Evolutionary conservation across 2,329 filamentous ascomycete genomes (phyloP).

Genomic region (Pseudocercospora fijiensis): DNA sequence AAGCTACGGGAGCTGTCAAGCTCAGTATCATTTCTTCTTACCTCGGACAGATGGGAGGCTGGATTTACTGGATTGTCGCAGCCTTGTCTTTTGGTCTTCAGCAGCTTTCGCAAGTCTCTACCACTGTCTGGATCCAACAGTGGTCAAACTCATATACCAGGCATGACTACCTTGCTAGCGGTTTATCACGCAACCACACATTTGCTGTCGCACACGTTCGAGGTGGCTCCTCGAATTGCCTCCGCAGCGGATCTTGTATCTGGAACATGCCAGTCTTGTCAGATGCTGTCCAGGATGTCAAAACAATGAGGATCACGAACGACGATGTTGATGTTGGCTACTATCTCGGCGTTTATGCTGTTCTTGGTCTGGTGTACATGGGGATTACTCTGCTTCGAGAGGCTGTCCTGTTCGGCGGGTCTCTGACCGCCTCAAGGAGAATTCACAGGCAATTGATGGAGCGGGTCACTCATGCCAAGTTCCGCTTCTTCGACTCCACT

Average conservation of each 20-base stretch:
- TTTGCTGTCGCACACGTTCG: slow-evolving; percentile 45
- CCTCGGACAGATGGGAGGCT: slow-evolving; percentile 85
- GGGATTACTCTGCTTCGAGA: slow-evolving; percentile 80
- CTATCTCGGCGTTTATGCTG: slow-evolving; percentile 79
- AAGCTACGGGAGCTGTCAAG: slow-evolving; percentile 83
- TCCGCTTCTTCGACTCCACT: slow-evolving; percentile 96
- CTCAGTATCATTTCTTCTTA: slow-evolving; percentile 84
- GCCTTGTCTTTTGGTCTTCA: slow-evolving; percentile 73
- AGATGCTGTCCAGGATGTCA: slow-evolving; percentile 21
- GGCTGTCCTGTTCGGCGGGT: slow-evolving; percentile 87
- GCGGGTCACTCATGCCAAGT: slow-evolving; percentile 81
- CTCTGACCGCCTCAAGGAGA: slow-evolving; percentile 79
- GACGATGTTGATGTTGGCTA: slow-evolving; percentile 69
- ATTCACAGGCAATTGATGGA: slow-evolving; percentile 78
- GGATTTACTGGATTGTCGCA: slow-evolving; percentile 89
- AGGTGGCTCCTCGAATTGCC: slow-evolving; percentile 47
- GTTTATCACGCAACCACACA: slow-evolving; percentile 17
- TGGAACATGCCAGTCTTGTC: slow-evolving; percentile 43
- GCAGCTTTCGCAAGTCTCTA: slow-evolving; percentile 81
- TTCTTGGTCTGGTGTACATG: slow-evolving; percentile 75
- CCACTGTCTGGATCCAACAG: slow-evolving; percentile 89
- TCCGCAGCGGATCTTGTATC: slow-evolving; percentile 53
- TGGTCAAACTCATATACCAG: slow-evolving; percentile 86
- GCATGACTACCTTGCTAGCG: slow-evolving; percentile 43
- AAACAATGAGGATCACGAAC: slow-evolving; percentile 25